Conservation (phyloP, 2,329 filamentous ascomycete genomes). For the Blumeria graminis region DNA sequence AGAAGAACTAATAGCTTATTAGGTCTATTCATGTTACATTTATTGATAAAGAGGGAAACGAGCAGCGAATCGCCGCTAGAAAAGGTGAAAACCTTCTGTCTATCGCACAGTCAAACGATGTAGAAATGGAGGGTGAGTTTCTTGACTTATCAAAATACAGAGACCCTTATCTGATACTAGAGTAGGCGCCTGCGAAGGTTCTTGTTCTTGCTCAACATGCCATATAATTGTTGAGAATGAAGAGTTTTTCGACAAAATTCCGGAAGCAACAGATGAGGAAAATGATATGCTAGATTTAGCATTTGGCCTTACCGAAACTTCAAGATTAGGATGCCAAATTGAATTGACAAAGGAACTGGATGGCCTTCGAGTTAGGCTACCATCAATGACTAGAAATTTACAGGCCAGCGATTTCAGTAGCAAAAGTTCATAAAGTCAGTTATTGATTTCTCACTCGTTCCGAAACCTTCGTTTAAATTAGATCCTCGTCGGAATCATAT, state of each 20-base stretch:
- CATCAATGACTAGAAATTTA: constrained; percentile 84
- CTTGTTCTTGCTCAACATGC: constrained; percentile 52
- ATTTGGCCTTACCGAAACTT: constrained; percentile 51
- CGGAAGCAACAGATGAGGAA: constrained; percentile 35
- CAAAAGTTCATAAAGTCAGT: not conserved
- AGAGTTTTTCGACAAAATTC: constrained; percentile 37
- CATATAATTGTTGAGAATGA: constrained; percentile 45
- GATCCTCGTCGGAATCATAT: no score
- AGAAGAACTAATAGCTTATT: constrained; percentile 2
- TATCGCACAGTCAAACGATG: constrained; percentile 78
- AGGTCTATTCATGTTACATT: constrained; percentile 68
- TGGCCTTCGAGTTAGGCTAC: constrained; percentile 62
- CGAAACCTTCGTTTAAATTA: no score
- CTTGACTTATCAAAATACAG: not conserved
- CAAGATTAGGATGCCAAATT: constrained; percentile 27
- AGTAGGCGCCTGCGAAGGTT: constrained; percentile 64
- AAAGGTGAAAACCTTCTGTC: constrained; percentile 85
- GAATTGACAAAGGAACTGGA: constrained; percentile 77
- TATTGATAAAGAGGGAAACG: constrained; percentile 66
- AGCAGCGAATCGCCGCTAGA: constrained; percentile 54
- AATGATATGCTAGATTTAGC: constrained; percentile 55
- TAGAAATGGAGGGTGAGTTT: constrained; percentile 77
- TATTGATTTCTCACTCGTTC: no score
- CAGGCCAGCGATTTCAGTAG: constrained; percentile 73
- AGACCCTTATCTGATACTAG: constrained; percentile 1